A percentile compares a stretch with the other conserved stretches of the same genome.
Conservation (phyloP, 768 basidiomycete species). For the Gelatoporia subvermispora region DNA sequence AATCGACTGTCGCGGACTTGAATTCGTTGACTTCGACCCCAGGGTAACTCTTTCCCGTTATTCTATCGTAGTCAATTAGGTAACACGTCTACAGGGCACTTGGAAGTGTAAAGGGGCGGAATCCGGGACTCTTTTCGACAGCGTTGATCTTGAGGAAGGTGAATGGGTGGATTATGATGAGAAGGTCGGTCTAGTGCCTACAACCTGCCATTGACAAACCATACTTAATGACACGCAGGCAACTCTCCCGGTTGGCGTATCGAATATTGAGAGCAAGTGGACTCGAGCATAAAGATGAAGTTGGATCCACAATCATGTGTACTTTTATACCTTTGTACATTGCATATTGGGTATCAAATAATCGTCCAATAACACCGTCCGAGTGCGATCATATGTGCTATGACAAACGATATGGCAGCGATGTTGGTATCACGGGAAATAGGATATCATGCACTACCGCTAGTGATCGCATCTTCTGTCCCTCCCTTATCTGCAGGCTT, state of each 20-base stretch:
- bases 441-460: too few species aligned
- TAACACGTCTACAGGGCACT: slow-evolving; percentile 45
- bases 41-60: slow-evolving; percentile 36
- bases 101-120: slow-evolving; percentile 73
- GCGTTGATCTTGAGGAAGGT: slow-evolving; percentile 60
- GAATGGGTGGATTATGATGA: slow-evolving; percentile 93
- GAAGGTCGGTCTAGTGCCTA: slow-evolving; percentile 46
- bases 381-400: too few species aligned
- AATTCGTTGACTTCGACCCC: slow-evolving; percentile 76
- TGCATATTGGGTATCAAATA: too few species aligned
- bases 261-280: slow-evolving; percentile 62
- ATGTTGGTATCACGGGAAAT: too few species aligned
- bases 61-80: neutral
- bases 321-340: too few species aligned
- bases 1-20: slow-evolving; percentile 84
- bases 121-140: slow-evolving; percentile 50
- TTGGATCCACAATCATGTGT: too few species aligned
- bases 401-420: too few species aligned
- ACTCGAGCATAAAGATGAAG: slow-evolving; percentile 44
- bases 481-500: too few species aligned
- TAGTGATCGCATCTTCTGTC: too few species aligned
- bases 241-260: slow-evolving; percentile 64
- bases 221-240: slow-evolving; percentile 33
- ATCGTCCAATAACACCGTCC: too few species aligned
- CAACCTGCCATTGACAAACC: neutral